These are phyloP conservation scores for Ensete ventricosum DNA, from an alignment of 176 grass and related monocot genomes.

Conservation along the genomic window DNA sequence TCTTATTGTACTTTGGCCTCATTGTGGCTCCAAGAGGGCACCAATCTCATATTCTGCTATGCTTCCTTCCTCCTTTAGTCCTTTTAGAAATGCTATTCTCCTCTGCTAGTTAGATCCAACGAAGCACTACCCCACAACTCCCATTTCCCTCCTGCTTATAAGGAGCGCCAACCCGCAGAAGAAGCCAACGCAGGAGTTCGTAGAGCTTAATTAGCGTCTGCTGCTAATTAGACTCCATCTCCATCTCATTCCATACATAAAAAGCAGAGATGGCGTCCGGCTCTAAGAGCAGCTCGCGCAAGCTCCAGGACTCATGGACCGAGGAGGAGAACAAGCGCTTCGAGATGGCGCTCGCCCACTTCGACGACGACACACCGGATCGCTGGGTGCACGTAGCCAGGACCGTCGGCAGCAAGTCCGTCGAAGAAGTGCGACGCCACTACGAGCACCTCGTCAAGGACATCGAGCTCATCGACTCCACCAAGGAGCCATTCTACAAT, in stretches of 20 bases:
- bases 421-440: constrained; percentile 49
- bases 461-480: constrained; percentile 42
- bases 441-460: constrained; percentile 50
- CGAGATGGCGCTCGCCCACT: constrained; percentile 63
- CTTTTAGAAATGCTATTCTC: not conserved
- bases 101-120: not conserved
- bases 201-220: too few relatives aligned
- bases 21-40: not conserved
- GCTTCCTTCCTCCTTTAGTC: too few relatives aligned
- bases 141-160: not conserved
- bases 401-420: constrained; percentile 47
- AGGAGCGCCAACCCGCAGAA: not conserved
- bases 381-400: constrained; percentile 63
- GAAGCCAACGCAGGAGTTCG: too few relatives aligned
- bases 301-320: constrained; percentile 35
- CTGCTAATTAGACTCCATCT: not conserved
- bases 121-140: too few relatives aligned
- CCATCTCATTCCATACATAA: not conserved
- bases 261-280: constrained; percentile 35
- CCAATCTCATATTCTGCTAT: not conserved
- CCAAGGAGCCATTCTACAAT: constrained; percentile 39
- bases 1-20: not conserved
- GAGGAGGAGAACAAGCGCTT: constrained; percentile 62
- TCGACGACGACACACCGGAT: constrained; percentile 57
- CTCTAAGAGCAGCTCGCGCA: constrained; percentile 15